Evolutionary conservation across 495 filamentous ascomycete species (phyloP).

Genomic region (Elaphomyces granulatus): DNA sequence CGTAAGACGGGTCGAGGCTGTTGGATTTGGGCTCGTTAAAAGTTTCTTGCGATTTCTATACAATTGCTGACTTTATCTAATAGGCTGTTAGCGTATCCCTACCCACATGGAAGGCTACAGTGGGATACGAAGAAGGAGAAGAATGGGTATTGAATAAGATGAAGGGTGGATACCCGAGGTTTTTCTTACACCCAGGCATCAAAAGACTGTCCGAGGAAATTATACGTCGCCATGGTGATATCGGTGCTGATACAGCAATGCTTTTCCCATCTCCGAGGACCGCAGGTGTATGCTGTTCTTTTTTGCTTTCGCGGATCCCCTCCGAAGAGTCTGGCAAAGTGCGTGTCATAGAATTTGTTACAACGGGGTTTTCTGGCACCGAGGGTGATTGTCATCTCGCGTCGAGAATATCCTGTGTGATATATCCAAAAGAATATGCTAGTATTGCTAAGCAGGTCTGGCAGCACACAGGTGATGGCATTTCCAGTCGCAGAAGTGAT

Average conservation of each 20-base stretch:
- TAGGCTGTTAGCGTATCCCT: conserved; percentile 94
- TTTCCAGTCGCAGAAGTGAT: conserved; percentile 83
- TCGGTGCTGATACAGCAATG: conserved; percentile 50
- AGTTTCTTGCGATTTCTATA: conserved; percentile 7
- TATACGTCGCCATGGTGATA: conserved; percentile 43
- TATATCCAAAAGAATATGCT: conserved; percentile 52
- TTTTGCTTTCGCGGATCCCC: conserved; percentile 46
- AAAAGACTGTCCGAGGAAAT: conserved; percentile 56
- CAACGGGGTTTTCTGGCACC: conserved; percentile 26
- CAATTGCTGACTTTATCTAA: conserved; percentile 8
- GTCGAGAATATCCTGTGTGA: conserved; percentile 52
- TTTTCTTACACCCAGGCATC: conserved; percentile 83
- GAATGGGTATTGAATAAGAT: conserved; percentile 72
- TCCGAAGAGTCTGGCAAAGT: conserved; percentile 33
- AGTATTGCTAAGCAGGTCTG: conserved; percentile 75
- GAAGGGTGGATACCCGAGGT: conserved; percentile 86
- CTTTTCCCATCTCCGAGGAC: conserved; percentile 59
- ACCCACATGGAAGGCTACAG: conserved; percentile 80
- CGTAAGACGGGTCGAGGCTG: no score
- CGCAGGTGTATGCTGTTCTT: conserved; percentile 54
- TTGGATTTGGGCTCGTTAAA: no score
- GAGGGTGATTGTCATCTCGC: conserved; percentile 13
- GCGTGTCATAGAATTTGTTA: conserved; percentile 53
- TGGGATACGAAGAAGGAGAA: conserved; percentile 88
- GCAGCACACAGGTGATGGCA: conserved; percentile 92